Percentiles rank a stretch among this genome's conserved stretches.
Conservation (phyloP, 2,329 filamentous ascomycete species). For the Aspergillus novofumigatus region DNA sequence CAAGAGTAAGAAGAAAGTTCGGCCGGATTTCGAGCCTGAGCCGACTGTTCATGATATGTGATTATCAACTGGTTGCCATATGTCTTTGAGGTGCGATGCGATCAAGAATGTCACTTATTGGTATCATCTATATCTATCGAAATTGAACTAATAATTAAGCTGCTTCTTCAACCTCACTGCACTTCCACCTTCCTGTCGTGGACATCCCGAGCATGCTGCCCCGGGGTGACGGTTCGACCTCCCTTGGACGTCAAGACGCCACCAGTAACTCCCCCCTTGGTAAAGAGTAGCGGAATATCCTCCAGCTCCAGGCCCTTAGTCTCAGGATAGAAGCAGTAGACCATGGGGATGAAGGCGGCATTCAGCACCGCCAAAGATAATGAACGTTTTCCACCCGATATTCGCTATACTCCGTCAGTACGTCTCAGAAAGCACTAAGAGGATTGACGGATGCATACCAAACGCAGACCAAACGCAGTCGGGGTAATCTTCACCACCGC, state of each 20-base stretch:
- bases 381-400: conserved; percentile 28
- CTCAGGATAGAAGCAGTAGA: conserved; percentile 63
- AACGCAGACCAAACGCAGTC: conserved; percentile 20
- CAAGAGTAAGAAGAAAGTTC: conserved; percentile 2
- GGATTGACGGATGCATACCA: too few species aligned
- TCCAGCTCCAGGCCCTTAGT: conserved; percentile 62
- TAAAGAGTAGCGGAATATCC: conserved; percentile 45
- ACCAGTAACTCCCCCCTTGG: conserved; percentile 14
- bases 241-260: conserved; percentile 17
- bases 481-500: conserved; percentile 26
- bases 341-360: conserved; percentile 43
- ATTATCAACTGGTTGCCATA: too few species aligned
- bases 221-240: conserved; percentile 16
- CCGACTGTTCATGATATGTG: conserved; percentile 12
- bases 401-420: conserved; percentile 24
- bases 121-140: background rate
- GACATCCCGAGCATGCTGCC: conserved; percentile 15
- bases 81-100: too few species aligned
- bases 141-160: too few species aligned
- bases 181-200: conserved; percentile 14
- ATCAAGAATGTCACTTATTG: too few species aligned
- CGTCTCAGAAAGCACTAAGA: conserved; percentile 4
- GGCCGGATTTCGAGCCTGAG: conserved; percentile 3
- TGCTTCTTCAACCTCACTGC: conserved; percentile 8
- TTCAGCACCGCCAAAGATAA: conserved; percentile 26